Base-by-base conservation (phyloP, 257 asterid genomes). In the Leptodermis oblonga region DNA sequence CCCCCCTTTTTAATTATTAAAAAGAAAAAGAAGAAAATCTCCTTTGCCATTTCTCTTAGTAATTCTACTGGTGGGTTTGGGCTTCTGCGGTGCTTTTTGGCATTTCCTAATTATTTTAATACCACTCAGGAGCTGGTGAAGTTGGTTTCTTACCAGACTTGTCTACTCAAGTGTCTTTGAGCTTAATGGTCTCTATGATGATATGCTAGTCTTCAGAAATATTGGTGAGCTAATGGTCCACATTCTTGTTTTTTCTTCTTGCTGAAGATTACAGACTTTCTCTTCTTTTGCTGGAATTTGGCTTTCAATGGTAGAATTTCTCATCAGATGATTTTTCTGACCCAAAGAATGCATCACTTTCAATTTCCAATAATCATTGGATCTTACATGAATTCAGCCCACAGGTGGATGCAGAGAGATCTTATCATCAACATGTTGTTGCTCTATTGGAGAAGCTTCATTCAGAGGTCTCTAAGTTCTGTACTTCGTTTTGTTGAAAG, bases 381-480 rank as follows among this genome's bases (percentile, higher is more conserved):
- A 68, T 70, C 76, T 81, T 79, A 69, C 41, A 65, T 64, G 67
- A 66, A 53, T 74, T 75, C 76, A 76, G 62, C 65, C 74, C 58
- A 33, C 95, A 89, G 98, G 97, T 92, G 15, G 83, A 85, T 77
- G 95, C 97, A 61, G 99, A 87, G 86, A 87, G 96, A 83, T 85
- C 87, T 61, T 93, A 88, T 80, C 97, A 93, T 79, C 97, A 79
- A 73, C 83, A 79, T 69, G 85, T 81, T 51, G 84, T 88, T 73
- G 79, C 92, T 58, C 77, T 90, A 67, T 77, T 92, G 76, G 98
- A 92, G 88, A 92, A 88, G 86, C 86, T 90, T 67, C 89, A 85
- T 67, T 79, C 89, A 23, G 86, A 92, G 97, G 98, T 92, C 55
- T 51, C 71, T 79, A 42, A 48, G 45, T 34, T 66, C 41, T 59